These are phyloP conservation scores for Chloranthus sessilifolius DNA, from an alignment of 164 flowering plant genomes.

Conservation along the genomic window DNA sequence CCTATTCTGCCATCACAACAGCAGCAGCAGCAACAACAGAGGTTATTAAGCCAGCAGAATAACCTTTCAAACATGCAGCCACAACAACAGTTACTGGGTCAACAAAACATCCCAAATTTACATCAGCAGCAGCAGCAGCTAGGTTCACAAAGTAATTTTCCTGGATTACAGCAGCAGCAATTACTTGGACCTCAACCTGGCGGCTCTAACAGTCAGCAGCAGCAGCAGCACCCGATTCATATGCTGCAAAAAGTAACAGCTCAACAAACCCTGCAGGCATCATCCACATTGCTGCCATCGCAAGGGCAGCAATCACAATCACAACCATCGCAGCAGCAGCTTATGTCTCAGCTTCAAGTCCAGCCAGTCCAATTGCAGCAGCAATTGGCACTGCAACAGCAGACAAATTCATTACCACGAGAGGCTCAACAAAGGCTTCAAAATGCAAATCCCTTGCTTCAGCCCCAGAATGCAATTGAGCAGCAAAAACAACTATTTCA, in stretches of 20 bases:
- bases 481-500: constrained; percentile 74
- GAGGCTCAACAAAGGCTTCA: constrained; percentile 79
- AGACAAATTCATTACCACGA: constrained; percentile 48
- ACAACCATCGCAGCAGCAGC: constrained; percentile 50
- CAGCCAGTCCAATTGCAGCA: constrained; percentile 62
- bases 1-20: constrained; percentile 43
- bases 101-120: constrained; percentile 47
- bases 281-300: constrained; percentile 30
- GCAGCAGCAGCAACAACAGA: constrained; percentile 52
- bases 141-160: constrained; percentile 45
- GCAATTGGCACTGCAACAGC: constrained; percentile 64
- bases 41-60: constrained; percentile 44
- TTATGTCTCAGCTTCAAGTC: constrained; percentile 64
- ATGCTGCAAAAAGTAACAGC: constrained; percentile 44
- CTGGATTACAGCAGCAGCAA: constrained; percentile 55
- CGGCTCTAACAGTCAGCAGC: constrained; percentile 49
- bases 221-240: constrained; percentile 60
- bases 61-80: constrained; percentile 27
- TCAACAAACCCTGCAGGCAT: constrained; percentile 26
- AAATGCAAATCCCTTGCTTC: constrained; percentile 50
- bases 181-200: constrained; percentile 54
- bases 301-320: constrained; percentile 66
- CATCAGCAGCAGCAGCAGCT: constrained; percentile 58
- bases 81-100: constrained; percentile 24
- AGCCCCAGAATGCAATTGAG: constrained; percentile 49